phyloP scores from a whole-genome alignment of 2,329 filamentous ascomycete species.

The Apiospora malaysiana region DNA sequence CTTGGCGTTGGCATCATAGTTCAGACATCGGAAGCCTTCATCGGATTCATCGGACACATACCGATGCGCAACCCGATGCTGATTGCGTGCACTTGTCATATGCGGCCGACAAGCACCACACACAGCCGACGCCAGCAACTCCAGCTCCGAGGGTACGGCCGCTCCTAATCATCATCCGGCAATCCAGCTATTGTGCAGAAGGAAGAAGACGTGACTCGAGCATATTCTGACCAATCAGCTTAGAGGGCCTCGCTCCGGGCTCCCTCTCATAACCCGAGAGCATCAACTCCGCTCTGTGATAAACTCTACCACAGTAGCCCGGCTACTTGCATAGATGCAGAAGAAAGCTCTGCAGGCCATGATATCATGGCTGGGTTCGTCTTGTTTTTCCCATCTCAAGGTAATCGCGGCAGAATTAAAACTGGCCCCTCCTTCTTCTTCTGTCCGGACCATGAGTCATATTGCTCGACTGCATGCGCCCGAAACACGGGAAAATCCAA shows the following conservation, averaged over 20 bases:
- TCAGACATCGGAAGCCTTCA: not conserved
- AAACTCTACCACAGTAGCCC: not conserved
- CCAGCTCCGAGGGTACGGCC: not conserved
- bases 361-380: not conserved
- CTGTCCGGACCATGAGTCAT: conserved; percentile 6
- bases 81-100: not conserved
- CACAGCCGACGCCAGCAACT: not conserved
- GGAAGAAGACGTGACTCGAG: not conserved
- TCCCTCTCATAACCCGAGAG: not conserved
- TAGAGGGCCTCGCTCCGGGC: not conserved
- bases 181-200: too few relatives aligned
- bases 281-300: not conserved
- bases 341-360: not conserved
- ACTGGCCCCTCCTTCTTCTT: not conserved
- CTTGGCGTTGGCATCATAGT: not conserved
- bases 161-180: not conserved
- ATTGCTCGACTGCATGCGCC: not conserved
- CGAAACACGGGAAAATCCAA: not conserved
- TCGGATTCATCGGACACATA: not conserved
- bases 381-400: not conserved
- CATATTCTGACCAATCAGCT: not conserved
- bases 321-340: not conserved
- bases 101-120: not conserved
- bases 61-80: not conserved
- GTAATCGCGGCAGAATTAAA: not conserved